Evolutionary conservation across 441 rosid genomes (phyloP), one percentile per base, ranked within the genome.

Genomic region (Brassica hybrid): DNA sequence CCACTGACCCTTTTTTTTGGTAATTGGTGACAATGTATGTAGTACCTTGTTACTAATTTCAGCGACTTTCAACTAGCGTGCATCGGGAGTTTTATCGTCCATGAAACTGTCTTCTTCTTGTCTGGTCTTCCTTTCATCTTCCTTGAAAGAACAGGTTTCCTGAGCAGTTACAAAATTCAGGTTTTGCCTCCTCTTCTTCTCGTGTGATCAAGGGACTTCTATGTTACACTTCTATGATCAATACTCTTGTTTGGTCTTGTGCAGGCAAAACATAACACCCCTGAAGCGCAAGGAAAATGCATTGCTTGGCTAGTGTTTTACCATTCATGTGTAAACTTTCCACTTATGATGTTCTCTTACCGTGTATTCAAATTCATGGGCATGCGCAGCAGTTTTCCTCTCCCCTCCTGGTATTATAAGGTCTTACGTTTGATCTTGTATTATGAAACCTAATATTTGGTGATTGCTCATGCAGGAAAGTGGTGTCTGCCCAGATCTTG

Each of bases 301-400:
- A 91, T 91, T 65, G 77, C 84, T 52, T 89, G 87, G 67, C 84
- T 93, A 38, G 72, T 93, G 68, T 82, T 90, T 70, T 93, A 91
- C 80, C 98, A 91, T 79, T 79, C 89, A 73, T 75, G 95, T 66
- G 97, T 93, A 45, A 93, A 91, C 81, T 86, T 93, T 23, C 97
- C 98, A 0, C 90, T 93, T 58, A 85, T 93, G 97, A 50, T 91
- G 16, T 63, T 80, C 12, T 93, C 97, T 56, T 93, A 88, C 81
- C 95, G 97, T 27, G 92, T 91, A 83, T 93, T 91, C 88, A 89
- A 73, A 82, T 82, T 64, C 83, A 93, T 91, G 97, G 98, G 98
- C 84, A 88, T 93, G 98, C 87, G 34, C 75, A 91, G 85, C 75
- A 88, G 87, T 83, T 88, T 93, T 80, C 98, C 95, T 74, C 79